A percentile compares a stretch with the other conserved stretches of the same genome.
phyloP scores from a whole-genome alignment of 176 grass and related monocot genomes.

The Oryza coarctata region DNA sequence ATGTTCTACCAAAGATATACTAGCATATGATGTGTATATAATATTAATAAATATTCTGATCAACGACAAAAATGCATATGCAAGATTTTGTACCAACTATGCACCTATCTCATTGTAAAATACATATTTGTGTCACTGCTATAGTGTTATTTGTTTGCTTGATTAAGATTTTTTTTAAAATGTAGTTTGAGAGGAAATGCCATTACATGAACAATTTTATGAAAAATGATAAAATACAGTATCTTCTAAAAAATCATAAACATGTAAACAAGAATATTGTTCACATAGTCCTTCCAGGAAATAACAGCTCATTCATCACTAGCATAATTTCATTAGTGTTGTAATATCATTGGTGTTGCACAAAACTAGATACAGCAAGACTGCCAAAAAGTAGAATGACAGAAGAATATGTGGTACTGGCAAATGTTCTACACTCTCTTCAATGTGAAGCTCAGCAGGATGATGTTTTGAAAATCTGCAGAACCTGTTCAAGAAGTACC shows the following conservation, averaged over 20 bases:
- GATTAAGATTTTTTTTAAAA: not conserved
- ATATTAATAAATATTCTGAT: not conserved
- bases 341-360: constrained; percentile 22
- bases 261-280: constrained; percentile 10
- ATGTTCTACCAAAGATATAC: constrained; percentile 9
- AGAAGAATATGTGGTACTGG: constrained; percentile 6
- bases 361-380: constrained; percentile 32
- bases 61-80: constrained; percentile 11
- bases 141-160: not conserved
- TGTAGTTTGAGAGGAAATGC: not conserved
- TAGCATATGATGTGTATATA: constrained; percentile 1
- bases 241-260: constrained; percentile 23
- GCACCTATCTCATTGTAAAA: constrained; percentile 1
- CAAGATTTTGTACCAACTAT: not conserved
- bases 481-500: constrained; percentile 25
- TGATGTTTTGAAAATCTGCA: constrained; percentile 20
- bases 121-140: not conserved
- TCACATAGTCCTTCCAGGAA: constrained; percentile 12
- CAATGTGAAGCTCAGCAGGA: constrained; percentile 13
- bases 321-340: not conserved
- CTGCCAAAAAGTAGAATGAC: constrained; percentile 17
- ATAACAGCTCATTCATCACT: constrained; percentile 29
- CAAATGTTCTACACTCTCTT: constrained; percentile 25
- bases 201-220: not conserved
- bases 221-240: not conserved